Conservation (phyloP, 352 stramenopile genomes). For the Phytophthora melonis region DNA sequence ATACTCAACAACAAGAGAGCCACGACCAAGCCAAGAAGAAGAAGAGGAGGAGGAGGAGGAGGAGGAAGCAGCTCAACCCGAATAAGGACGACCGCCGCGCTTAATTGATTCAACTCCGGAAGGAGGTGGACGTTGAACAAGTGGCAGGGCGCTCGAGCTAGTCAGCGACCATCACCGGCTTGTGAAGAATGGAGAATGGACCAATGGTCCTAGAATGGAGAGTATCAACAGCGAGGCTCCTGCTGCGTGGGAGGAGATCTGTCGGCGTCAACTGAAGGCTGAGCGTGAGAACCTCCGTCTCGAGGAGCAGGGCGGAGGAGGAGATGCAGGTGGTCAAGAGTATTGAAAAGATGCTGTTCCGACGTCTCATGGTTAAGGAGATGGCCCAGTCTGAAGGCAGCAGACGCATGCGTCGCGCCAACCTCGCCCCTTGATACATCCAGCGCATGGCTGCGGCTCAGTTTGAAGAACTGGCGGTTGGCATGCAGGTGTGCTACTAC, state of each 20-base stretch:
- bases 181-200: background rate
- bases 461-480: constrained; percentile 33
- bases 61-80: constrained; percentile 14
- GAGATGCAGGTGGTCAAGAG: constrained; percentile 27
- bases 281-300: constrained; percentile 36
- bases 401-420: background rate
- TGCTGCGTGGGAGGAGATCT: constrained; percentile 28
- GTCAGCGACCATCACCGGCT: background rate
- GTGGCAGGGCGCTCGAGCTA: background rate
- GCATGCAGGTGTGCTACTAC: constrained; percentile 37
- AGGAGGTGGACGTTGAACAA: constrained; percentile 22
- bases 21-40: background rate
- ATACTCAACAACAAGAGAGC: background rate
- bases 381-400: background rate
- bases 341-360: constrained; percentile 31
- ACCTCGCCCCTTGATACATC: background rate
- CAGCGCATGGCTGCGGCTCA: constrained; percentile 10
- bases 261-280: constrained; percentile 8
- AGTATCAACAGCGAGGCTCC: background rate
- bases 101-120: constrained; percentile 18
- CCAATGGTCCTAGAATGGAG: background rate
- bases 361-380: background rate
- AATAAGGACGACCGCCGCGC: constrained; percentile 35
- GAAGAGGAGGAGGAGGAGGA: constrained; percentile 9
- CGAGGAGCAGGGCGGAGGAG: constrained; percentile 23